A percentile compares a stretch with the other conserved stretches of the same genome.
phyloP scores from a whole-genome alignment of 768 basidiomycete genomes.

The Suillus plorans region DNA sequence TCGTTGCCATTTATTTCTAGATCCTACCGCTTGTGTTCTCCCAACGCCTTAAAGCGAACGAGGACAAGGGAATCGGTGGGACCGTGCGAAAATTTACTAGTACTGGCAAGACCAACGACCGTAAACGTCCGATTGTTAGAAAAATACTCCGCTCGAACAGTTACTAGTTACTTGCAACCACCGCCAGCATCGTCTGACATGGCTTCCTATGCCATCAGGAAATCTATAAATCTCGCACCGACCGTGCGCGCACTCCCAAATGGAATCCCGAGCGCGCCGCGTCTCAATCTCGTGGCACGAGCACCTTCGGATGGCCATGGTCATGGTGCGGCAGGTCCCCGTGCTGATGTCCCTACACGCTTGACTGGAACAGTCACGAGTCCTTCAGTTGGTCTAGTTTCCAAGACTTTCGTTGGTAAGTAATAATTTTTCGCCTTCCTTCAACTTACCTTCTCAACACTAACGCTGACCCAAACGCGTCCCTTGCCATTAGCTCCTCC shows the following conservation, averaged over 20 bases:
- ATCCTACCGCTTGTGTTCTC: neutral
- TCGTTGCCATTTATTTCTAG: neutral
- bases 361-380: conserved; percentile 59
- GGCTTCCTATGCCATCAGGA: conserved; percentile 75
- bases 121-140: conserved; percentile 4
- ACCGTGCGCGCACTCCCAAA: conserved; percentile 77
- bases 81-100: neutral
- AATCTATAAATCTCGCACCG: conserved; percentile 77
- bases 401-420: conserved; percentile 66
- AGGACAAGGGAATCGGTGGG: neutral
- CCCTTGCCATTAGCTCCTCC: conserved; percentile 38
- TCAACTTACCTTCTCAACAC: conserved; percentile 11
- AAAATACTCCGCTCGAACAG: conserved; percentile 1
- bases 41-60: neutral
- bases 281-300: conserved; percentile 71
- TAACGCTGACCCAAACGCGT: conserved; percentile 17
- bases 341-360: conserved; percentile 59
- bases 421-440: conserved; percentile 8
- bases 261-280: conserved; percentile 76
- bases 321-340: conserved; percentile 52
- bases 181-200: conserved; percentile 32
- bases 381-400: conserved; percentile 54
- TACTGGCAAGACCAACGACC: neutral
- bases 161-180: neutral
- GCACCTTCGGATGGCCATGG: conserved; percentile 56